Evolutionary conservation across 371 early-diverging fungal species (phyloP).

Genomic region (Choanephora cucurbitarum): DNA sequence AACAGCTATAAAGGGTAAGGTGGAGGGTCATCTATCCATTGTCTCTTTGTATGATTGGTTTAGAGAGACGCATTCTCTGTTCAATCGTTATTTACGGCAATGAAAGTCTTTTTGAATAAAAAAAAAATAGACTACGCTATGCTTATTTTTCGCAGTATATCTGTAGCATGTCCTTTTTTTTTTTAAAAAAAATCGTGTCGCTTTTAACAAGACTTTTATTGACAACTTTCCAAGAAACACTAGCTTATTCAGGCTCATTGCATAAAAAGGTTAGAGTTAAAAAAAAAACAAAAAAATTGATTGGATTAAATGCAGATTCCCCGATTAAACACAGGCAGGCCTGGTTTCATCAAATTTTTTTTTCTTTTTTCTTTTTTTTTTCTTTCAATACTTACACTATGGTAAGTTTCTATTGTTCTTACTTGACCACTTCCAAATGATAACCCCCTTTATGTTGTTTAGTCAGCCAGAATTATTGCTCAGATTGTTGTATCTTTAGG

Average conservation of each 20-base stretch:
- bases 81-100: background rate
- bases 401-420: conserved; percentile 2
- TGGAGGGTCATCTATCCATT: conserved; percentile 28
- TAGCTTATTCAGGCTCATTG: no score
- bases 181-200: no score
- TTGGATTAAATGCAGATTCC: no score
- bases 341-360: conserved; percentile 6
- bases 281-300: no score
- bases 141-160: no score
- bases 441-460: no score
- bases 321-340: background rate
- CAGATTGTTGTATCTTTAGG: conserved; percentile 86
- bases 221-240: no score
- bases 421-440: no score
- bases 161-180: no score
- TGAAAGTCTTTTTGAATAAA: background rate
- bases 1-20: conserved; percentile 26
- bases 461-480: conserved; percentile 76
- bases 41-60: conserved; percentile 29
- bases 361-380: background rate
- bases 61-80: conserved; percentile 10
- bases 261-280: no score
- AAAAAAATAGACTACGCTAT: no score
- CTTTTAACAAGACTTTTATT: no score
- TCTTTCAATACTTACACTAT: background rate